These are phyloP conservation scores for Tranzscheliella williamsii DNA, from an alignment of 1,284 basidiomycete genomes.

Conservation along the genomic window DNA sequence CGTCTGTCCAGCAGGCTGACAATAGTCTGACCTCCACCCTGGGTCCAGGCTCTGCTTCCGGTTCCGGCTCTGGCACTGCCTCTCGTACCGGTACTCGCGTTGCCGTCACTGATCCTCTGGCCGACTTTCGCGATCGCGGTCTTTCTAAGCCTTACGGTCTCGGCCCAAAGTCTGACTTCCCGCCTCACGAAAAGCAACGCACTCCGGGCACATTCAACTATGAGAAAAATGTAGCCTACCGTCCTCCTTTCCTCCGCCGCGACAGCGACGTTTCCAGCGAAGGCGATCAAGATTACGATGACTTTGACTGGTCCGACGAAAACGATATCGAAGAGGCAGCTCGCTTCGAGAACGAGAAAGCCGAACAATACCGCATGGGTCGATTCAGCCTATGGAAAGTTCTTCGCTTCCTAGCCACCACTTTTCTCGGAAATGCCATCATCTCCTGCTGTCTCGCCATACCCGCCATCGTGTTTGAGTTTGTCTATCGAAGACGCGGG, in stretches of 20 bases:
- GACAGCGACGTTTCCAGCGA: conserved; percentile 45
- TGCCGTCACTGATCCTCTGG: conserved; percentile 50
- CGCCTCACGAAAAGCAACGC: conserved; percentile 33
- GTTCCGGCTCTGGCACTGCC: conserved; percentile 1
- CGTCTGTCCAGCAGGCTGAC: neutral
- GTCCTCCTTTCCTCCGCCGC: conserved; percentile 26
- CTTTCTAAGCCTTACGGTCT: conserved; percentile 43
- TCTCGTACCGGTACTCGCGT: conserved; percentile 37
- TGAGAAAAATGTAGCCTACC: conserved; percentile 12
- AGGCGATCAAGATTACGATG: conserved; percentile 43
- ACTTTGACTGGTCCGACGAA: conserved; percentile 57
- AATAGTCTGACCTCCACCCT: conserved; percentile 1
- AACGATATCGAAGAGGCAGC: conserved; percentile 47
- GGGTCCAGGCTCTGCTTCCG: too few relatives aligned
- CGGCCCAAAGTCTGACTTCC: conserved; percentile 44
- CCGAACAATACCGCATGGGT: conserved; percentile 38
- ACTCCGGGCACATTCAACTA: conserved; percentile 27
- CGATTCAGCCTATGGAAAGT: conserved; percentile 46
- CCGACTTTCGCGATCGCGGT: conserved; percentile 45
- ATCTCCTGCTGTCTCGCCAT: conserved; percentile 40
- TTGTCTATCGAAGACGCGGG: conserved; percentile 37
- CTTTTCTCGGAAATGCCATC: conserved; percentile 56
- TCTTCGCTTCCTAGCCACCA: conserved; percentile 43
- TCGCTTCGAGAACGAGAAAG: conserved; percentile 41
- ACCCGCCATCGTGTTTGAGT: conserved; percentile 53